A percentile compares a stretch with the other conserved stretches of the same genome.
phyloP scores from a whole-genome alignment of 176 grass and related monocot genomes.

The Avena insularis region DNA sequence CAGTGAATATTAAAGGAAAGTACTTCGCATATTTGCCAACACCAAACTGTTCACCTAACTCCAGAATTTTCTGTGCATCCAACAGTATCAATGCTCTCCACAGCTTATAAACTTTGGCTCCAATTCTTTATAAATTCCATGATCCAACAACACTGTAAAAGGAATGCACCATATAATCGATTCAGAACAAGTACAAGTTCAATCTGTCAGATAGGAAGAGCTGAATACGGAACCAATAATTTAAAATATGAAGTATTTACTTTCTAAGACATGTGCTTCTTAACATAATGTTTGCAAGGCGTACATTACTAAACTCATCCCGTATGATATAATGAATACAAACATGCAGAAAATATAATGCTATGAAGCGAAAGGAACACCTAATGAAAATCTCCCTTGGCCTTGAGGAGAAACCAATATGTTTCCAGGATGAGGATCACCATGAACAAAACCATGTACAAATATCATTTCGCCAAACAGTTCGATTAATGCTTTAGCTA shows the following conservation, averaged over 20 bases:
- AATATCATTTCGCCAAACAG: constrained; percentile 98
- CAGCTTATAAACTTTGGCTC: constrained; percentile 78
- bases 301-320: not conserved
- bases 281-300: constrained; percentile 3
- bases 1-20: constrained; percentile 96
- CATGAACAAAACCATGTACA: constrained; percentile 95
- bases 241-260: not conserved
- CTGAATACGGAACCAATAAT: constrained; percentile 9
- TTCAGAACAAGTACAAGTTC: constrained; percentile 29
- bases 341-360: constrained; percentile 39
- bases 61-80: constrained; percentile 73
- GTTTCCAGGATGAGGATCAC: constrained; percentile 98
- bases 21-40: constrained; percentile 89
- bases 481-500: constrained; percentile 86
- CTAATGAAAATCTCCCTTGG: constrained; percentile 72
- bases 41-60: constrained; percentile 87
- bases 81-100: constrained; percentile 89
- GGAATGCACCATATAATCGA: not conserved
- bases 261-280: not conserved
- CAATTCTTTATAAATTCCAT: constrained; percentile 94
- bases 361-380: constrained; percentile 43
- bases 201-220: not conserved
- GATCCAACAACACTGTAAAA: constrained; percentile 86
- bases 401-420: constrained; percentile 92
- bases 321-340: constrained; percentile 1